Base-by-base conservation (phyloP, 768 basidiomycete genomes). In the Rhodosporidiobolus odoratus region DNA sequence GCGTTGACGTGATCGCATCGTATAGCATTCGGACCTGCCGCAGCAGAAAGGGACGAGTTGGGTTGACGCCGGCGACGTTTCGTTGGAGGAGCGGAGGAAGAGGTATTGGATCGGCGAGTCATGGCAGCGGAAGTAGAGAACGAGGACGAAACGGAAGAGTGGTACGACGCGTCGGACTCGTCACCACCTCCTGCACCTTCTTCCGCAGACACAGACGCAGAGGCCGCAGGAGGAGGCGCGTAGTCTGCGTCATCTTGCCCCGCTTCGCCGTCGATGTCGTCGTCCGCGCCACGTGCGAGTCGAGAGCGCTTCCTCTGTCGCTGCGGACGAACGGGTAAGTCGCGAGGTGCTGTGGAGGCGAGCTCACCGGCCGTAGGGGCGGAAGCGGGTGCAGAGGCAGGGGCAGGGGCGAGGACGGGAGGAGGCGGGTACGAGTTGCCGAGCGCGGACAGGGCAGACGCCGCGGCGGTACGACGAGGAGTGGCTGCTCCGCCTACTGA, bases 281-380 rank as follows among this genome's bases (percentile, higher is more conserved):
- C 37, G 37, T 40, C 21, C 73, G 91, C 90, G 73, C 88, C 89
- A 72, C 84, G 80, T 5, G 84, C 83, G 38, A 76, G 82, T 59
- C 83, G 84, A 25, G 84, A 82, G 70, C 88, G 88, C 41, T 62
- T 66, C 38, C 45, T 59, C n/a, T 61, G 57, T 21, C 52, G 34
- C 35, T 37, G 40, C 41, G 13, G 77, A 77, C 67, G 88, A n/a
- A n/a, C n/a, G n/a, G n/a, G n/a, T n/a, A n/a, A n/a, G n/a, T n/a
- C n/a, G n/a, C n/a, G n/a, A n/a, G n/a, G n/a, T n/a, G n/a, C n/a
- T n/a, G n/a, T n/a, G n/a, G n/a, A n/a, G n/a, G n/a, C n/a, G n/a
- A n/a, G n/a, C n/a, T n/a, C n/a, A n/a, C n/a, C n/a, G n/a, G 81
- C 38, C 79, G 77, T 5, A 27, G 87, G 85, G 45, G 88, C 88